Evolutionary conservation across 345 rosid genomes (phyloP), one percentile per base, ranked within the genome.

Genomic region (Lagerstroemia speciosa): DNA sequence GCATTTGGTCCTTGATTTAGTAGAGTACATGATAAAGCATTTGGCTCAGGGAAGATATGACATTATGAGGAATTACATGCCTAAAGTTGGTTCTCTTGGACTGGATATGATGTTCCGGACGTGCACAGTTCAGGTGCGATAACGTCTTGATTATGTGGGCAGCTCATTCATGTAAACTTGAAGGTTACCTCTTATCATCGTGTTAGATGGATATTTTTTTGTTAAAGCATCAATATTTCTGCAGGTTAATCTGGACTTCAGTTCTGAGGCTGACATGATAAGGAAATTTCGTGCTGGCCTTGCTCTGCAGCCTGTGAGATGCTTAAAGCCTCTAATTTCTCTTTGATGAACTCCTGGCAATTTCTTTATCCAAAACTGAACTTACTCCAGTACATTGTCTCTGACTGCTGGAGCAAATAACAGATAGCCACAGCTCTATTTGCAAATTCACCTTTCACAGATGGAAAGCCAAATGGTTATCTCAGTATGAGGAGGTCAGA

Each of bases 31-130:
- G 79, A 81, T 52, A 48, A 73, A 58, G 60, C 61, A 11, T 68
- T 76, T 74, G 69, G 72, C 73, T 80, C 91, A 94, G 99, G 98
- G 97, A 83, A 92, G 99, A 78, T 94, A 94, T 71, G 87, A 89
- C 67, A 94, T 94, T 73, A 92, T 92, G 98, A 86, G 86, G 87
- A 90, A 92, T 74, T 92, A 94, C 88, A 92, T 94, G 98, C 97
- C 96, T 6, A 92, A 94, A 84, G 99, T 94, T 70, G 98, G 99
- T 58, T 66, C 92, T 31, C 88, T 90, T 60, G 99, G 99, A 69
- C 90, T 88, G 81, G 97, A 94, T 79, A 90, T 92, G 98, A 90
- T 94, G 99, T 91, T 92, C 53, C 82, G 99, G 75, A 94, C 98
- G 1, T 94, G 98, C 76, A 92, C 99, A 40, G 98, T 92, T 83